Percentiles rank a stretch among this genome's conserved stretches.
Conservation (phyloP, 306 rosid genomes). For the Vigna radiata region DNA sequence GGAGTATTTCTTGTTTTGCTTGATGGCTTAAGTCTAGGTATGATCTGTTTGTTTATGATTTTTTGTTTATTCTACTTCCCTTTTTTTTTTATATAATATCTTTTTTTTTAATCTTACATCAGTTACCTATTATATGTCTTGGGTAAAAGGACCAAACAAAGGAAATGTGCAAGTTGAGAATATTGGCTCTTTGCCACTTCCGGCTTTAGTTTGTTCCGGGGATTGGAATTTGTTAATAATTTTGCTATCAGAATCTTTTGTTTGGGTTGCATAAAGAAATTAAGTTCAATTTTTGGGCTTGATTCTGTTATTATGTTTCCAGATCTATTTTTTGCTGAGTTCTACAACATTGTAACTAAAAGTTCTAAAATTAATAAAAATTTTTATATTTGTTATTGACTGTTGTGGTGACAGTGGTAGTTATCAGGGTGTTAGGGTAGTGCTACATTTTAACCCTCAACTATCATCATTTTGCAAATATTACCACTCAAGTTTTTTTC, state of each 20-base stretch:
- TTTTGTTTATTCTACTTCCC: constrained; percentile 22
- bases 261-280: not conserved
- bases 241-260: not conserved
- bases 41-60: constrained; percentile 12
- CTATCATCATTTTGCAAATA: too few relatives aligned
- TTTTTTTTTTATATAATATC: not conserved
- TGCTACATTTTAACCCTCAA: too few relatives aligned
- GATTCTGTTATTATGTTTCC: constrained; percentile 5
- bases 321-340: not conserved
- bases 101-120: not conserved
- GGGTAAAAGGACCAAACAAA: not conserved
- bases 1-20: constrained; percentile 94
- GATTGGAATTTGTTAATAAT: not conserved
- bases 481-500: too few relatives aligned
- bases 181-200: not conserved
- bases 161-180: not conserved
- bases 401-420: not conserved
- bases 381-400: not conserved
- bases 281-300: not conserved
- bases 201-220: not conserved
- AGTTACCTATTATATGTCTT: not conserved
- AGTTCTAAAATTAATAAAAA: not conserved
- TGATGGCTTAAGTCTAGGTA: constrained; percentile 94
- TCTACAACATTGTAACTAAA: not conserved
- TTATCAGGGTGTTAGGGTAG: not conserved